Conservation (phyloP, 805 yeast species). For the Yarrowia keelungensis region DNA sequence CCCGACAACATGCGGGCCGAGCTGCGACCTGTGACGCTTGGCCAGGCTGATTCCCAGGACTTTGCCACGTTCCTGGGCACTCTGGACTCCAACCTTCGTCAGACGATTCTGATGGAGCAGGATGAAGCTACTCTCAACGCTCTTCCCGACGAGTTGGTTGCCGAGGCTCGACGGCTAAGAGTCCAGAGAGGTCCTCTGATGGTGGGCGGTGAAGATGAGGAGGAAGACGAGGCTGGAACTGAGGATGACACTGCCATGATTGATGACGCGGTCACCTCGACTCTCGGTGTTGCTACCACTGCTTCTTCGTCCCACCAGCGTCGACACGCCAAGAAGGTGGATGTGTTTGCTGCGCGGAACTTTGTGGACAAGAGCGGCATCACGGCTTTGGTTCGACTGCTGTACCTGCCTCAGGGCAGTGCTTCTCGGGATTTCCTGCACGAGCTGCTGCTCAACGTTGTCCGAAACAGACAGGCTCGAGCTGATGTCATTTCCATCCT, state of each 20-base stretch:
- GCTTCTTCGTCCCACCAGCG: background rate
- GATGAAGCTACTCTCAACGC: slow-evolving; percentile 47
- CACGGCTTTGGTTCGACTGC: slow-evolving; percentile 70
- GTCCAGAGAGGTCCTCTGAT: slow-evolving; percentile 40
- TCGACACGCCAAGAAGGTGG: slow-evolving; percentile 39
- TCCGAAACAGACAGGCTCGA: slow-evolving; percentile 79
- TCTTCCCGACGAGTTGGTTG: slow-evolving; percentile 48
- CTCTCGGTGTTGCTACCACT: background rate
- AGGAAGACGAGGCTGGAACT: slow-evolving; percentile 36
- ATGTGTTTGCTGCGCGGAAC: slow-evolving; percentile 56
- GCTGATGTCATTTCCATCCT: slow-evolving; percentile 73
- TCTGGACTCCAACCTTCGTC: slow-evolving; percentile 48
- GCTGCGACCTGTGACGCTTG: slow-evolving; percentile 44
- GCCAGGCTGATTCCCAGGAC: slow-evolving; percentile 45
- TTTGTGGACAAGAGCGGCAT: slow-evolving; percentile 78
- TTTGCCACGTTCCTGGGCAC: slow-evolving; percentile 48
- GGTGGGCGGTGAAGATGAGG: slow-evolving; percentile 43
- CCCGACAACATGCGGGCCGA: slow-evolving; percentile 66
- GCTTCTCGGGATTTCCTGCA: slow-evolving; percentile 63
- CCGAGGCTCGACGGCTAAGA: slow-evolving; percentile 48
- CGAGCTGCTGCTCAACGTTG: slow-evolving; percentile 68
- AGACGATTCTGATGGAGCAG: slow-evolving; percentile 49
- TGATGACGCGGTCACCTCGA: slow-evolving; percentile 40
- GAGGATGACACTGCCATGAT: slow-evolving; percentile 49
- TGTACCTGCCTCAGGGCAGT: slow-evolving; percentile 75